A percentile compares a stretch with the other conserved stretches of the same genome.
Evolutionary conservation across 1,139 yeast genomes (phyloP).

Genomic region (Pneumocystis jirovecii): DNA sequence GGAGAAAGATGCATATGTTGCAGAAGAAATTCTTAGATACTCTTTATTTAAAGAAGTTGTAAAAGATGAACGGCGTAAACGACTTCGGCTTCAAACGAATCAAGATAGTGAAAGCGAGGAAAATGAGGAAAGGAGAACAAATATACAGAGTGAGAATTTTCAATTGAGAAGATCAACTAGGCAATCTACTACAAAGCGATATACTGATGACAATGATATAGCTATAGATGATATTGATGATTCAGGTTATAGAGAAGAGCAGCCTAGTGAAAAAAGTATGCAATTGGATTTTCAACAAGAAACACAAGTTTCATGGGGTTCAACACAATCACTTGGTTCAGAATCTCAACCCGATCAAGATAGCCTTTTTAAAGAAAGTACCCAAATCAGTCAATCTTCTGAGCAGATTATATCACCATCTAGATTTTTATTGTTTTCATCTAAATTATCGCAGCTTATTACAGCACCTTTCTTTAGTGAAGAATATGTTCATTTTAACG

Average conservation of each 20-base stretch:
- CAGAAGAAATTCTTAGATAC: constrained; percentile 69
- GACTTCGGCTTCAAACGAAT: constrained; percentile 17
- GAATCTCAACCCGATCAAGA: not conserved
- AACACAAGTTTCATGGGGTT: constrained; percentile 11
- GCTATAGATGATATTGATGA: constrained; percentile 7
- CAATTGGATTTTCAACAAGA: constrained; percentile 10
- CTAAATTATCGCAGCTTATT: constrained; percentile 24
- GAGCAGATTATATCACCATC: constrained; percentile 22
- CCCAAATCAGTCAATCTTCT: constrained; percentile 7
- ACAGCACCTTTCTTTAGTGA: constrained; percentile 21
- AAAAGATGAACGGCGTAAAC: constrained; percentile 22
- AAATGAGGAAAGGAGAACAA: constrained; percentile 19
- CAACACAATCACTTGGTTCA: constrained; percentile 3
- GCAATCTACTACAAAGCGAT: constrained; percentile 5
- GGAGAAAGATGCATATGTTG: constrained; percentile 67
- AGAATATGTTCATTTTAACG: constrained; percentile 20
- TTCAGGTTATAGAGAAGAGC: constrained; percentile 14
- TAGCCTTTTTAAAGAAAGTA: not conserved
- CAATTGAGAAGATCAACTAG: constrained; percentile 2
- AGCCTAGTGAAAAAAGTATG: constrained; percentile 16
- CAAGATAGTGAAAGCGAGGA: constrained; percentile 20
- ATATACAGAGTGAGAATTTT: constrained; percentile 17
- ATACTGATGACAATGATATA: constrained; percentile 14
- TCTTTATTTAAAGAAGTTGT: constrained; percentile 69
- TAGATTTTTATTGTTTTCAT: constrained; percentile 21